Evolutionary conservation across 73 alveolate genomes (phyloP).

Genomic region (Symbiodinium pilosum): DNA sequence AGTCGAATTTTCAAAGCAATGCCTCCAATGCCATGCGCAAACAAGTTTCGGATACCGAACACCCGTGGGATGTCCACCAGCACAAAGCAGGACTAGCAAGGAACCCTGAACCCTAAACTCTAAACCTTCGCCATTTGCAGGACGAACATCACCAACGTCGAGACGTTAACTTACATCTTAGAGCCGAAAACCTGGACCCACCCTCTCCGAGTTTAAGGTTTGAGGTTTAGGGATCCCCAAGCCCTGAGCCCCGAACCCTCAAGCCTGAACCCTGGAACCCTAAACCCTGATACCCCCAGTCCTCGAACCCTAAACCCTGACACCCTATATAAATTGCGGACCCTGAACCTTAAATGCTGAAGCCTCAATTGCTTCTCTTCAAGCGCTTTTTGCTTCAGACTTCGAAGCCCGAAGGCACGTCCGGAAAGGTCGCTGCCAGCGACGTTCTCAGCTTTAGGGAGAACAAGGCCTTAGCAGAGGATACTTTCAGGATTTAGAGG

Average conservation of each 20-base stretch:
- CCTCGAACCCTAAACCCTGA: background rate
- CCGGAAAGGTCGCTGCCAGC: slow-evolving; percentile 30
- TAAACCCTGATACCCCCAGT: background rate
- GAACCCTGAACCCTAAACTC: background rate
- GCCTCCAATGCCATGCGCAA: too few relatives aligned
- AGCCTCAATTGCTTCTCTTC: background rate
- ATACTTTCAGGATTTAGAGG: too few relatives aligned
- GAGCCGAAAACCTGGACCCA: too few relatives aligned
- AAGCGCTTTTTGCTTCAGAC: too few relatives aligned
- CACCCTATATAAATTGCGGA: background rate
- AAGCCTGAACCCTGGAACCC: background rate
- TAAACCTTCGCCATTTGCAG: too few relatives aligned
- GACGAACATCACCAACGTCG: too few relatives aligned
- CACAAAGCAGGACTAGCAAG: background rate
- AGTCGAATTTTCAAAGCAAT: too few relatives aligned
- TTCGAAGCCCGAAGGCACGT: background rate
- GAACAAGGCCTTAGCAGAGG: background rate
- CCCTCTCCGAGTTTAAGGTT: too few relatives aligned
- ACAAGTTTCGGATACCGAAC: too few relatives aligned
- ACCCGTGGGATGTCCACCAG: too few relatives aligned
- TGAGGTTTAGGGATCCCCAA: background rate
- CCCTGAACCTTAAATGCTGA: background rate
- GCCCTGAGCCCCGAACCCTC: background rate
- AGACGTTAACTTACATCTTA: too few relatives aligned
- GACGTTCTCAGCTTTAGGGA: slow-evolving; percentile 26